Evolutionary conservation across 2,329 filamentous ascomycete genomes (phyloP).

Genomic region (Neopestalotiopsis rosae): DNA sequence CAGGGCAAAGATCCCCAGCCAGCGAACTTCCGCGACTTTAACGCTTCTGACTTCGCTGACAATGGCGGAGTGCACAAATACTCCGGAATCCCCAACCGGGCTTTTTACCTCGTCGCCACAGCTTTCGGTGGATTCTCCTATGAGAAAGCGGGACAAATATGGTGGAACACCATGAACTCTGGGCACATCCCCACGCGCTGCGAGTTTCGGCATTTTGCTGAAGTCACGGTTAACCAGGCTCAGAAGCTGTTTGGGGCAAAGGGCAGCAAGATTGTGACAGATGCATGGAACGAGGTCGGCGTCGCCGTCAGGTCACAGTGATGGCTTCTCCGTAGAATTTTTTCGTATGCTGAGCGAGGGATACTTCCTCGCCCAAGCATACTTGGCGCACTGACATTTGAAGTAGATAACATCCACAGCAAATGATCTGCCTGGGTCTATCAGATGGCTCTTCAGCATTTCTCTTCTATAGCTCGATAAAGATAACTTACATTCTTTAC

Average conservation of each 20-base stretch:
- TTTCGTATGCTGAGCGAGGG: no score
- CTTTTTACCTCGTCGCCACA: conserved; percentile 55
- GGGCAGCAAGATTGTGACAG: conserved; percentile 47
- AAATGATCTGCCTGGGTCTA: no score
- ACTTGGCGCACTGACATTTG: no score
- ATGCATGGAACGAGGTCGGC: conserved; percentile 55
- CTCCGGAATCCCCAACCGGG: conserved; percentile 63
- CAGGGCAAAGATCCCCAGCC: conserved; percentile 55
- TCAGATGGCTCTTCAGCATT: no score
- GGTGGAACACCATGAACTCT: conserved; percentile 55
- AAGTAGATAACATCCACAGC: no score
- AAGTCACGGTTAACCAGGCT: conserved; percentile 52
- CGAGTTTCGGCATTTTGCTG: conserved; percentile 54
- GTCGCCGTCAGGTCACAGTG: conserved; percentile 31
- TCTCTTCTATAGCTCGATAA: no score
- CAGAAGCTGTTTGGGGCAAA: conserved; percentile 47
- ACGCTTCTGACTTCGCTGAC: conserved; percentile 43
- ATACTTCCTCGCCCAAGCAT: no score
- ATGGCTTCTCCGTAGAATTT: no score
- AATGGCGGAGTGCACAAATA: conserved; percentile 61
- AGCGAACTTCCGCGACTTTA: conserved; percentile 51
- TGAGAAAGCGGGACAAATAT: conserved; percentile 59
- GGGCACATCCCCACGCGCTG: conserved; percentile 46
- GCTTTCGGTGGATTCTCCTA: conserved; percentile 58
- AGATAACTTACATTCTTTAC: no score